Evolutionary conservation across 2,329 filamentous ascomycete genomes (phyloP), one percentile per base, ranked within the genome.

Genomic region (Westerdykella aurantiaca): DNA sequence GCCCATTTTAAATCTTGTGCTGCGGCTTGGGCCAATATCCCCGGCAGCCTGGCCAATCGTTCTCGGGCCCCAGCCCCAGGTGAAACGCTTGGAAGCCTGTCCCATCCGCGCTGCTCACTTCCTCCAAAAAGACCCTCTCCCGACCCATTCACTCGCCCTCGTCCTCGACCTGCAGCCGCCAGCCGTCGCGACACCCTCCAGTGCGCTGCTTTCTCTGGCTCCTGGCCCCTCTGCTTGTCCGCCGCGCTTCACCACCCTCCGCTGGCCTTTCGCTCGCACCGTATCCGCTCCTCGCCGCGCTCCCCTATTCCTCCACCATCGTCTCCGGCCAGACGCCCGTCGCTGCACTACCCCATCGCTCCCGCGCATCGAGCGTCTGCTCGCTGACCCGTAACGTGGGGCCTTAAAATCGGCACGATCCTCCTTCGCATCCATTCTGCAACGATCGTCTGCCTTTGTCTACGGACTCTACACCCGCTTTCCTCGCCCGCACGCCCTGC

Each of bases 1-100:
- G 48, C 51, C 56, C 52, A 55, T 55, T 45, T 53, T 43, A 10
- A 29, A 29, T 29, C 25, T 12, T 29, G 25, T 29, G 9, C 25
- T 29, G 25, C 23, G 23, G 23, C 5, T 25, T 25, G 23, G 33
- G 22, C 33, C 35, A 46, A 44, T 42, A 48, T 41, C 38, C 46
- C 43, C 44, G 41, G 39, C 10, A 33, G 25, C 14, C 44, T 41
- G 44, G 43, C 50, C 48, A 53, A 53, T 53, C 46, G 48, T 42
- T 40, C 42, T 23, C 31, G 34, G 38, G 35, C 43, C 44, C 39
- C 43, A 42, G 5, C 34, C 41, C 44, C 40, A 44, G 31, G 44
- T 61, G 58, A 61, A 61, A 61, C 58, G 46, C 41, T 45, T 41
- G 14, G 25, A 40, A 25, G 34, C 34, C 38, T 48, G 50, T 53